Evolutionary conservation across 192 early-diverging fungal species (phyloP).

Genomic region (Dispira parvispora): DNA sequence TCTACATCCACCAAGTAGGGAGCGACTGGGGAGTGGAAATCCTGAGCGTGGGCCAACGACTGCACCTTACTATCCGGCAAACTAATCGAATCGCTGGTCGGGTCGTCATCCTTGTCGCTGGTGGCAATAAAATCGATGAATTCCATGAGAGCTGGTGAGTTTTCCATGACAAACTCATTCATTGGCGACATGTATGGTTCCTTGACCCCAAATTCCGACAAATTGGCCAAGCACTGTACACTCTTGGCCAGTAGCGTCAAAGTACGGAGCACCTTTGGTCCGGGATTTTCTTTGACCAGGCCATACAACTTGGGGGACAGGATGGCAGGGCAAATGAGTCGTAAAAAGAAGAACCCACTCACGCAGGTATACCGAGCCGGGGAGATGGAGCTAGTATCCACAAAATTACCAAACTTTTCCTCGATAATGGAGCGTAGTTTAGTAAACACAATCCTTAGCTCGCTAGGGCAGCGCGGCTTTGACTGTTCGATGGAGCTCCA

Average conservation of each 20-base stretch:
- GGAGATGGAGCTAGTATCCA: background rate
- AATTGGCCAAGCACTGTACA: conserved; percentile 50
- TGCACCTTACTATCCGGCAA: background rate
- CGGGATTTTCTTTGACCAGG: conserved; percentile 42
- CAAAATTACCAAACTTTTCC: conserved; percentile 4
- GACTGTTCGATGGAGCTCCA: conserved; percentile 31
- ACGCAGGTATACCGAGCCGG: conserved; percentile 25
- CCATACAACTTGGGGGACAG: conserved; percentile 49
- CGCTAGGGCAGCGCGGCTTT: conserved; percentile 15
- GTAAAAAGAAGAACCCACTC: conserved; percentile 53
- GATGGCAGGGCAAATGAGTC: conserved; percentile 56
- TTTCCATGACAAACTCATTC: conserved; percentile 41
- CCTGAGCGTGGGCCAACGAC: background rate
- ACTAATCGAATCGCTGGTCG: background rate
- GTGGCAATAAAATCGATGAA: conserved; percentile 41
- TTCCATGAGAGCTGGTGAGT: conserved; percentile 33
- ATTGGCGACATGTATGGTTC: conserved; percentile 53
- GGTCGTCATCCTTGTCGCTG: background rate
- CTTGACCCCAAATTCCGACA: conserved; percentile 41
- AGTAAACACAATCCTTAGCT: conserved; percentile 26
- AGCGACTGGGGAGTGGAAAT: background rate
- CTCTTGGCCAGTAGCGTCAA: conserved; percentile 56
- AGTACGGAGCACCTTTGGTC: conserved; percentile 33
- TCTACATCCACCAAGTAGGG: conserved; percentile 9
- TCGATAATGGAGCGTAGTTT: conserved; percentile 14